A percentile compares a stretch with the other conserved stretches of the same genome.
These are phyloP conservation scores for Eucalyptus marginata DNA, from an alignment of 345 rosid species.

Conservation along the genomic window DNA sequence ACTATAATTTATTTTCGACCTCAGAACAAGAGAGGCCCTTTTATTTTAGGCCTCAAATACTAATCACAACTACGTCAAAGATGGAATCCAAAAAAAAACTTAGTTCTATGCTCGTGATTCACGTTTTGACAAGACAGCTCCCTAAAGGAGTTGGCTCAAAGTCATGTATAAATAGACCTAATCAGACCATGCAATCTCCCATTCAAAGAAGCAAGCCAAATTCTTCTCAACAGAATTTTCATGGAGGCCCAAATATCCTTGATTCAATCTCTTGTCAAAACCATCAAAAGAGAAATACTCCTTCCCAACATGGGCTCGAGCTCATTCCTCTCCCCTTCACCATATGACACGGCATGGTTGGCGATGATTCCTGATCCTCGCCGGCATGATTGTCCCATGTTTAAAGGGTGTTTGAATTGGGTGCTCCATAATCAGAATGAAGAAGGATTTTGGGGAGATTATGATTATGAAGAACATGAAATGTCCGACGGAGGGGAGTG, in stretches of 20 bases:
- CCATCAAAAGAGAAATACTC: slow-evolving; percentile 12
- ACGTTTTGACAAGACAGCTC: background rate
- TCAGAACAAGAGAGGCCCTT: background rate
- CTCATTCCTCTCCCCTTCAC: slow-evolving; percentile 25
- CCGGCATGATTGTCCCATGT: slow-evolving; percentile 26
- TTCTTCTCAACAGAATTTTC: background rate
- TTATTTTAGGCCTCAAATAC: background rate
- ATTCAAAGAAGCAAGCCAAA: background rate
- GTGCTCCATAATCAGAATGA: slow-evolving; percentile 28
- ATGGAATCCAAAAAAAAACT: background rate
- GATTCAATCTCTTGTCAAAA: slow-evolving; percentile 6
- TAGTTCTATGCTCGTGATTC: background rate
- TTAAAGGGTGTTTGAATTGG: slow-evolving; percentile 45
- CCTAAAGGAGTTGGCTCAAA: background rate
- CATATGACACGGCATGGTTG: slow-evolving; percentile 59
- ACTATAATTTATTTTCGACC: background rate
- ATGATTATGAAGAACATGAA: slow-evolving; percentile 2
- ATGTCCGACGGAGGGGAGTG: slow-evolving; percentile 6
- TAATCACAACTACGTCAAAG: background rate
- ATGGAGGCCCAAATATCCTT: background rate
- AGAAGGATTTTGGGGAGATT: slow-evolving; percentile 49
- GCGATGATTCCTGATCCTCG: slow-evolving; percentile 27
- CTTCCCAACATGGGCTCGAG: background rate
- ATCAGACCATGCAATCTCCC: background rate
- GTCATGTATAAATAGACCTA: background rate